These are phyloP conservation scores for Quercus parvula DNA, from an alignment of 306 rosid genomes.

Conservation along the genomic window DNA sequence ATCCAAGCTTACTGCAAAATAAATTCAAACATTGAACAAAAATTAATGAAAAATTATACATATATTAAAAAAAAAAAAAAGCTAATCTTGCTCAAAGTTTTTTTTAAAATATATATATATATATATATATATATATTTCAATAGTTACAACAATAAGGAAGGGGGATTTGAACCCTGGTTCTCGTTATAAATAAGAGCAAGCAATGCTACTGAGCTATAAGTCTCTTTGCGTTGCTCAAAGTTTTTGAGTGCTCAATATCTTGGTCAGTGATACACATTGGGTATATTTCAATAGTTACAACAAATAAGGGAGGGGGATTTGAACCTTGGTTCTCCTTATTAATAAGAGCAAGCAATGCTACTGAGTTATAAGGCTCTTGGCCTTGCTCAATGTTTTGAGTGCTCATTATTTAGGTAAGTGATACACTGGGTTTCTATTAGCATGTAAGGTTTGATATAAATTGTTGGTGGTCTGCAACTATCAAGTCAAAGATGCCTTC, in stretches of 20 bases:
- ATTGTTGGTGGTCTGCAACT: background rate
- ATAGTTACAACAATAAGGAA: too few relatives aligned
- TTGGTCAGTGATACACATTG: background rate
- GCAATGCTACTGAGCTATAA: too few relatives aligned
- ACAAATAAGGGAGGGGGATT: too few relatives aligned
- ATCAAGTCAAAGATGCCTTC: background rate
- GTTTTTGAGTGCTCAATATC: background rate
- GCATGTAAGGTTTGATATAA: background rate
- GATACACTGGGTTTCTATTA: background rate
- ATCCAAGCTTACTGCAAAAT: conserved; percentile 77
- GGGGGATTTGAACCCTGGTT: too few relatives aligned
- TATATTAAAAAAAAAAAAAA: background rate
- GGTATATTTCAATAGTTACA: too few relatives aligned
- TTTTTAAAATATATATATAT: too few relatives aligned
- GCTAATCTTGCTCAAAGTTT: background rate
- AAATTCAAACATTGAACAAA: conserved; percentile 1
- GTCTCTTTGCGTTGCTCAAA: background rate
- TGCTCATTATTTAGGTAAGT: background rate
- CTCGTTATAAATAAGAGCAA: too few relatives aligned
- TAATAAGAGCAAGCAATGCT: too few relatives aligned
- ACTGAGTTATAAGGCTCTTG: too few relatives aligned
- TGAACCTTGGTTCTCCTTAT: too few relatives aligned
- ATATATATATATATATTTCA: too few relatives aligned
- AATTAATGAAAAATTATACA: background rate
- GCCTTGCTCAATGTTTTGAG: background rate